Base-by-base conservation (phyloP, 345 rosid species). In the Clausena lansium region DNA sequence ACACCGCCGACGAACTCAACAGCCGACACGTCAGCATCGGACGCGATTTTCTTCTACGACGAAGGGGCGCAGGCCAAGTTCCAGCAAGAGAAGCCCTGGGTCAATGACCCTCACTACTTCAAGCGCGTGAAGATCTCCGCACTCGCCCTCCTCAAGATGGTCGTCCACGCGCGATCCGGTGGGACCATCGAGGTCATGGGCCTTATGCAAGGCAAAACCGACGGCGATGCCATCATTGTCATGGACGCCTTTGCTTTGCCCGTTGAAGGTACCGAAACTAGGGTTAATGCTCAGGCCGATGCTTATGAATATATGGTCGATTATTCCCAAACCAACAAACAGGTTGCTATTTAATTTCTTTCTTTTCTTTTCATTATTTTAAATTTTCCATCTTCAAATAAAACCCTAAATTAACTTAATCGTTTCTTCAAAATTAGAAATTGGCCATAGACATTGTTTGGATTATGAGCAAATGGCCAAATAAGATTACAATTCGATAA, bases 141-240 rank as follows among this genome's bases (percentile, higher is more conserved):
- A 2, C 98, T 97, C 63, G 99, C 98, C 15, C 92, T 97, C 27
- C 93, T 94, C 24, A 97, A 97, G 93, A 97, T 97, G 99, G 99
- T 93, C 13, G 99, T 97, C 10, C 99, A 97, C 88, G 98, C 99
- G 33, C 99, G 99, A 81, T 97, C 99, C 33, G 99, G 99, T 22
- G 99, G 99, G 35, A 97, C 93, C 82, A 94, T 97, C 79, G 99
- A 97, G 82, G 94, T 97, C 70, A 97, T 97, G 99, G 99, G 99
- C 0, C 90, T 97, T 45, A 94, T 94, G 99, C 99, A 97, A 84
- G 99, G 99, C 11, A 97, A 97, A 80, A 97, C 96, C 14, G 98
- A 93, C 33, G 99, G 99, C 0, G 99, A 97, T 65, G 87, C 94
- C 15, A 97, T 94, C 75, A 97, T 97, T 57, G 99, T 97, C 15